These are phyloP conservation scores for Lobosporangium transversale DNA, from an alignment of 192 early-diverging fungal genomes.

Conservation along the genomic window DNA sequence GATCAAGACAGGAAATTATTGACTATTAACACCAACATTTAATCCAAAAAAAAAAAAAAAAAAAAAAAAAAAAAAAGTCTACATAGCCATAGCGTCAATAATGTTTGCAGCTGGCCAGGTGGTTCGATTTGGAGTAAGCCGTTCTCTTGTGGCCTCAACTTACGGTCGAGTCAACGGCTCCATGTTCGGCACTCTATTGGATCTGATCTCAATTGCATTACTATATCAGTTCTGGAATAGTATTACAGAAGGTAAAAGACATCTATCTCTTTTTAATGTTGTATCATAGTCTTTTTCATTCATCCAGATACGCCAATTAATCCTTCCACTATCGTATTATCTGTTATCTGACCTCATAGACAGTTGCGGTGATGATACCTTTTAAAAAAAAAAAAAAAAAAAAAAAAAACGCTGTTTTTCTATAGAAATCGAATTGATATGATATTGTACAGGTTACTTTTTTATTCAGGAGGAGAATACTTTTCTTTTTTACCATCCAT, in stretches of 20 bases:
- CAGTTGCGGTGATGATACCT: conserved; percentile 20
- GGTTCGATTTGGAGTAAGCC: conserved; percentile 14
- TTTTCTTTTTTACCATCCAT: too few relatives aligned
- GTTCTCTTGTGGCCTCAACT: conserved; percentile 13
- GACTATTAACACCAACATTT: too few relatives aligned
- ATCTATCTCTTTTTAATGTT: background rate
- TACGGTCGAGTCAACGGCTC: conserved; percentile 55
- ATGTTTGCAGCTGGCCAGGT: conserved; percentile 16
- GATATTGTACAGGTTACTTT: too few relatives aligned
- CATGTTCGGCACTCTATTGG: conserved; percentile 62
- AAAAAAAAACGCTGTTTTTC: too few relatives aligned
- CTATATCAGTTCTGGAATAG: conserved; percentile 65
- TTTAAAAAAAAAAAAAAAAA: conserved; percentile 4
- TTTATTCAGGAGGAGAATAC: too few relatives aligned
- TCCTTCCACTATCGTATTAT: too few relatives aligned
- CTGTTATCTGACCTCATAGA: too few relatives aligned
- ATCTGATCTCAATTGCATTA: conserved; percentile 53
- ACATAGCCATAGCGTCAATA: background rate
- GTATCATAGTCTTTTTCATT: background rate
- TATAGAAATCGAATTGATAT: too few relatives aligned
- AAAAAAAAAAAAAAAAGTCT: conserved; percentile 15
- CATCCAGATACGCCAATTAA: too few relatives aligned
- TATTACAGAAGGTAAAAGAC: conserved; percentile 63
- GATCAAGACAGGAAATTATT: too few relatives aligned
- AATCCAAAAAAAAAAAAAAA: too few relatives aligned